Base-by-base conservation (phyloP, 2,329 filamentous ascomycete genomes). In the Cercospora nicotianae region DNA sequence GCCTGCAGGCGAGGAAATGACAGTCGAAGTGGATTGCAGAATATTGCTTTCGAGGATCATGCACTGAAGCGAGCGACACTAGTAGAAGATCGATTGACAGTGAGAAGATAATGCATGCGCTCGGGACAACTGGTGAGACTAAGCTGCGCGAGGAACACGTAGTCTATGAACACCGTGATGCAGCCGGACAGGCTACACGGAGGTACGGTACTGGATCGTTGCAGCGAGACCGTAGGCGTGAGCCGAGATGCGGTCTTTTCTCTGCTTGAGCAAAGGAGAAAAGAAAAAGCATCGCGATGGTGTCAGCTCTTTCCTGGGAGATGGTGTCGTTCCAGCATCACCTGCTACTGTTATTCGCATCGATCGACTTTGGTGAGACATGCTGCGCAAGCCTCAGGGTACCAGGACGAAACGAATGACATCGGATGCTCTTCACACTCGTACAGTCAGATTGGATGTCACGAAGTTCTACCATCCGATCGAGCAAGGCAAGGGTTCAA, bases 201-300 rank as follows among this genome's bases (percentile, higher is more conserved):
- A 36, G 55, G 55, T 36, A n/a, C 18, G 48, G 20, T 13, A 53
- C 23, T 53, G 48, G 20, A 53, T 53, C 28, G 23, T 33, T 30
- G 55, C 55, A 31, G 55, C 28, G 55, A 23, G 18, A 36, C 10
- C n/a, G 30, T 59, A 30, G 55, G 28, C n/a, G 55, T 59, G 28
- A 59, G 55, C 55, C 55, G 30, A 59, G 55, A 59, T 36, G 55
- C 55, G 55, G 23, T 36, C 55, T 30, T 31, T 58, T 59, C 55
- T n/a, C 18, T 33, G 28, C 18, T 28, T 26, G 23, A 23, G 36
- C 20, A 48, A 48, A 23, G 23, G 55, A 31, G 23, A 26, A 58
- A 18, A 20, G 16, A 30, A 58, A 18, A 36, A 59, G 28, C 55
- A 59, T 59, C 28, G 30, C 55, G 55, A 59, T 23, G 55, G 55